phyloP scores from a whole-genome alignment of 495 filamentous ascomycete species.

The Tuber umbilicatum region DNA sequence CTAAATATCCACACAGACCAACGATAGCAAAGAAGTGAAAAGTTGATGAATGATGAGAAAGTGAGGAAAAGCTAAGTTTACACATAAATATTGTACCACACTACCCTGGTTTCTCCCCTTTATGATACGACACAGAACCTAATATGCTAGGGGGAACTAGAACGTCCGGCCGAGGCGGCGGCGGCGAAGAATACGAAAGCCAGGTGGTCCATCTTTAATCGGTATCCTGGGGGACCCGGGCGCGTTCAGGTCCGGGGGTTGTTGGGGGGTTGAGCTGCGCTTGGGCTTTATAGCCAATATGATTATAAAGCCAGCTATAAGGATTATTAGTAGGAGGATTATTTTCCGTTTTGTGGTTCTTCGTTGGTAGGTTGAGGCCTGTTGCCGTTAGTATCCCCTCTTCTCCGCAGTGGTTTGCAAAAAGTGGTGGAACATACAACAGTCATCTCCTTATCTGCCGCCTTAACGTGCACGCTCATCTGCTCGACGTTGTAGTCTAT shows the following conservation, averaged over 20 bases:
- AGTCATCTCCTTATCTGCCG: conserved; percentile 82
- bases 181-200: background rate
- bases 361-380: conserved; percentile 80
- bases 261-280: conserved; percentile 17
- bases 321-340: conserved; percentile 72
- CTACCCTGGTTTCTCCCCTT: background rate
- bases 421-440: conserved; percentile 51
- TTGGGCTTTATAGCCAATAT: conserved; percentile 79
- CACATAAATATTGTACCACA: background rate
- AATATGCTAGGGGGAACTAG: background rate
- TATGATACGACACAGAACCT: background rate
- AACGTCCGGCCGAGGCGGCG: background rate
- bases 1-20: background rate
- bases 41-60: background rate
- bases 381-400: background rate
- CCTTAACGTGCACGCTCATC: conserved; percentile 84
- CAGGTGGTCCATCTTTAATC: conserved; percentile 26
- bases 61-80: background rate
- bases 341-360: conserved; percentile 84
- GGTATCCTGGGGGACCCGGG: conserved; percentile 33
- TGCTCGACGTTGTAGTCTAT: conserved; percentile 97
- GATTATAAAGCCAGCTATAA: conserved; percentile 82
- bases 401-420: background rate
- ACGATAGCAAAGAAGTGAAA: background rate
- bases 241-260: conserved; percentile 18